Base-by-base conservation (phyloP, 768 basidiomycete species). In the Tulasnella sp. region DNA sequence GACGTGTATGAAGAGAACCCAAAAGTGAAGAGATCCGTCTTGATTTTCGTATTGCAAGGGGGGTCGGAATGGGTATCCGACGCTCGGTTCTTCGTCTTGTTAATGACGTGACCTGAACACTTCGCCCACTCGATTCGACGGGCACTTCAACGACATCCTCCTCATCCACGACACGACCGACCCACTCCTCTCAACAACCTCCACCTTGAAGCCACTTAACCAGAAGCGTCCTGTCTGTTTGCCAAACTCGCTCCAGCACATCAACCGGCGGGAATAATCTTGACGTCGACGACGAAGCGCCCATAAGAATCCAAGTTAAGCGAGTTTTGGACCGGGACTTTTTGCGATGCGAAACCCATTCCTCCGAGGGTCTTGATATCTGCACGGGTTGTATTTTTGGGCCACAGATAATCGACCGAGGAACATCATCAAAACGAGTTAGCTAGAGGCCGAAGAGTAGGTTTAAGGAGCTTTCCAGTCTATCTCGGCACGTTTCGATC, bases 341-440 rank as follows among this genome's bases (percentile, higher is more conserved):
- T 76, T 72, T 81, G 81, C 2, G 81, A 81, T 7, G 81, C 81
- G 73, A 82, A 82, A 3, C 81, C 81, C 40, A 81, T 81, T 22
- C 80, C 81, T 4, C 81, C 81, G 8, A 82, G 78, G 0, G 80
- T 80, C 12, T 77, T 76, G 71, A 77, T 81, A 69, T 82, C 81
- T 81, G 6, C 11, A 35, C 29, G 26, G 22, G n/a, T n/a, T n/a
- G n/a, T n/a, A n/a, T n/a, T n/a, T n/a, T 35, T 35, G n/a, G 19
- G 26, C 11, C 11, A 12, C 12, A 14, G 16, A 32, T 63, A 32
- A 63, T 12, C 11, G 62, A 11, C 12, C 29, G 17, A 63, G 29
- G 29, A 29, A 42, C 5, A 68, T 12, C 37, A 39, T n/a, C 19
- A 69, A 19, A 52, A 19, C n/a, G 47, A 19, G n/a, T 52, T 22